Evolutionary conservation across 345 rosid genomes (phyloP), one percentile per base, ranked within the genome.

Genomic region (Moricandia moricandioides): DNA sequence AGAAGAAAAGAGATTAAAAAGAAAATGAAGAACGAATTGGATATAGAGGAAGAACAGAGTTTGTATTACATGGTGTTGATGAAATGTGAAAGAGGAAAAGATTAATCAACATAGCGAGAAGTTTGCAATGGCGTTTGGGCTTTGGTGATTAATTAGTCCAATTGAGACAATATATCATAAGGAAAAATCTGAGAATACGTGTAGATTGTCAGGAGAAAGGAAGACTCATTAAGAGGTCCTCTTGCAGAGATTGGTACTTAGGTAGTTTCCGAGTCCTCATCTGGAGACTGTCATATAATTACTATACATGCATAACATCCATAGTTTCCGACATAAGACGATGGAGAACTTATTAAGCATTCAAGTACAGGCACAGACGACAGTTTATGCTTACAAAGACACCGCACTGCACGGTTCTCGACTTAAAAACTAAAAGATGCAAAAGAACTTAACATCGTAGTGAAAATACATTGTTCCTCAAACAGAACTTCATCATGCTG

Each of bases 181-280:
- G 24, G 24, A 21, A 21, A 21, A 21, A 90, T 82, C 83, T 90
- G 18, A 80, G 89, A 61, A 87, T 87, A 21, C 24, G 93, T 52
- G 91, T 85, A 2, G 93, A 90, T 45, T 86, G 92, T 62, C 93
- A 88, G 59, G 71, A 90, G 85, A 79, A 72, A 51, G 84, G 87
- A 6, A 79, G 81, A 13, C 59, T 88, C 54, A 67, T 86, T 45
- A 87, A 88, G 64, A 83, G 90, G 79, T 90, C 89, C 66, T 87
- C 91, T 55, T 90, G 91, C 54, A 82, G 65, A 67, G 93, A 87
- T 83, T 86, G 86, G 64, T 90, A 29, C 3, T 29, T 29, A 2
- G 89, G 91, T 87, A 80, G 79, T 35, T 27, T 26, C 54, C 34
- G 21, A 49, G 52, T 45, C 5, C 7, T 45, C 52, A 45, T 45